Percentiles rank a stretch among this genome's conserved stretches.
phyloP scores from a whole-genome alignment of 805 yeast species.

The Metschnikowia koreensis region DNA sequence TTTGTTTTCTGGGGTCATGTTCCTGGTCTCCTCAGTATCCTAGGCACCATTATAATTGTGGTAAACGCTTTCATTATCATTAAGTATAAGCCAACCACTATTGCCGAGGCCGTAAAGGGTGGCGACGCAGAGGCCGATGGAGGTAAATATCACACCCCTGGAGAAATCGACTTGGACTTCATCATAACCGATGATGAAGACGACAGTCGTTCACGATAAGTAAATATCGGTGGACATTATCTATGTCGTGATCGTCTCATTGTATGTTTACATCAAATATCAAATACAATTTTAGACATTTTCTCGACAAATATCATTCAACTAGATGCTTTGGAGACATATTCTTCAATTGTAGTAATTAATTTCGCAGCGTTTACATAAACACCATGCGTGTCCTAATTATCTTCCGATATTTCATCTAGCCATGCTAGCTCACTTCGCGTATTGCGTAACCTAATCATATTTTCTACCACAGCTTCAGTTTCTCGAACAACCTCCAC shows the following conservation, averaged over 20 bases:
- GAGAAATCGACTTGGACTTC: slow-evolving; percentile 18
- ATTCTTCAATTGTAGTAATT: background rate
- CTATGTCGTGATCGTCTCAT: background rate
- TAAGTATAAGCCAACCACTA: slow-evolving; percentile 42
- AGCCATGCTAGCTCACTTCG: slow-evolving; percentile 16
- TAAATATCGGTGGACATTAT: background rate
- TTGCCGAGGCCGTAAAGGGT: slow-evolving; percentile 1
- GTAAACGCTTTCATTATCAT: slow-evolving; percentile 62
- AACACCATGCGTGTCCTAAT: background rate
- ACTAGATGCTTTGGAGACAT: too few species aligned
- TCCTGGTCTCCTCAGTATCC: slow-evolving; percentile 65
- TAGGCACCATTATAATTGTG: slow-evolving; percentile 69
- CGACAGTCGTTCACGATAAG: background rate
- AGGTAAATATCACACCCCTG: slow-evolving; percentile 17
- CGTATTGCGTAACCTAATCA: slow-evolving; percentile 9
- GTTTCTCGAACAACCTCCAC: background rate
- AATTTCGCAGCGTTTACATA: background rate
- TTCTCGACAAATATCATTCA: too few species aligned
- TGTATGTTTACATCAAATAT: background rate
- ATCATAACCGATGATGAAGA: slow-evolving; percentile 17
- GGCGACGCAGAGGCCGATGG: slow-evolving; percentile 11
- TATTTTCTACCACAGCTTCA: slow-evolving; percentile 5
- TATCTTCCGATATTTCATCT: slow-evolving; percentile 5
- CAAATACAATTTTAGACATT: too few species aligned
- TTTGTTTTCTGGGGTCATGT: slow-evolving; percentile 65